Base-by-base conservation (phyloP, 352 stramenopile species). In the Pythium scleroteichum region DNA sequence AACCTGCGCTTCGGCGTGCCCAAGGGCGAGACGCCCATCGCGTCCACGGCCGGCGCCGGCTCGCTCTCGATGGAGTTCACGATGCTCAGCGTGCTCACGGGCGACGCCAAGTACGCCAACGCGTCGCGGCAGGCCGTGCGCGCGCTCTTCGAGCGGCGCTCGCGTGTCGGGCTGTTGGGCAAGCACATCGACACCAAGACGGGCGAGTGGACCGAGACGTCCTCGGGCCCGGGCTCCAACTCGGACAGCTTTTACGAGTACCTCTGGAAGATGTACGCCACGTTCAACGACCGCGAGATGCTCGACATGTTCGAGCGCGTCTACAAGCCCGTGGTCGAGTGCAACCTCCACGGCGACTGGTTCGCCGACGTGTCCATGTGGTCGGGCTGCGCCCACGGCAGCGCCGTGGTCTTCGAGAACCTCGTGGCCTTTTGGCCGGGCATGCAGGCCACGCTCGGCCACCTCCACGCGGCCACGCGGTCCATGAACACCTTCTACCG, bases 201-300 rank as follows among this genome's bases (percentile, higher is more conserved):
- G 12, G 95, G 96, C 22, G 79, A 92, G 2, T 95, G 86, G 86
- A 92, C 78, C 26, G 86, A 95, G 64, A 82, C 72, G 1, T 56
- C 78, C 0, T 92, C 85, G 0, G 92, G 93, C 20, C 76, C 94
- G 7, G 95, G 94, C 8, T 90, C 85, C 9, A 99, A 99, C 68
- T 97, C 94, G 5, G 97, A 99, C 73, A 98, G 88, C 40, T 99
- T 99, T 64, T 99, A 98, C 74, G 97, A 99, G 76, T 99, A 99
- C 62, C 71, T 98, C 16, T 68, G 98, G 46, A 99, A 99, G 72
- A 96, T 97, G 72, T 98, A 98, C 68, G 80, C 96, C 46, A 75
- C 98, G 17, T 98, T 98, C 71, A 87, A 88, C 48, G 95, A 99
- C 50, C 76, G 86, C 50, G 81, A 96, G 72, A 74, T 96, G 72